These are phyloP conservation scores for Ogataea haglerorum DNA, from an alignment of 805 yeast species.

Conservation along the genomic window DNA sequence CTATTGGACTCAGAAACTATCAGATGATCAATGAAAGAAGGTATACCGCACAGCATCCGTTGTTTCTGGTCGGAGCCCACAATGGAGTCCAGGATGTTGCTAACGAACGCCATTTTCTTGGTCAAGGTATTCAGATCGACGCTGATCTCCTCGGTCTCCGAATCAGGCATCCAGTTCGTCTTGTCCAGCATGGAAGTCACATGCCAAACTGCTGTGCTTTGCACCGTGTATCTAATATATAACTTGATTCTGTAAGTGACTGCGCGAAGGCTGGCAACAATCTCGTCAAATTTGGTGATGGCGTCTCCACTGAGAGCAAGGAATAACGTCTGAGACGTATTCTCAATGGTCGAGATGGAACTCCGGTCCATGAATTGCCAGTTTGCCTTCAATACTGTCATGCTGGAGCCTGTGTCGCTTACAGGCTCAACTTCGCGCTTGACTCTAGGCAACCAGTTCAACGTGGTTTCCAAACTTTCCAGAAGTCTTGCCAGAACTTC, in stretches of 20 bases:
- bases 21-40: slow-evolving; percentile 48
- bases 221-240: slow-evolving; percentile 54
- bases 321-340: slow-evolving; percentile 9
- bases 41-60: slow-evolving; percentile 45
- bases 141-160: slow-evolving; percentile 61
- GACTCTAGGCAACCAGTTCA: slow-evolving; percentile 57
- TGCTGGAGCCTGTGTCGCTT: slow-evolving; percentile 10
- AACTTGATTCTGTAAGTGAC: slow-evolving; percentile 40
- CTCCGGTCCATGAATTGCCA: slow-evolving; percentile 29
- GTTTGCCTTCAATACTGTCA: slow-evolving; percentile 26
- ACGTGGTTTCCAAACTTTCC: slow-evolving; percentile 53
- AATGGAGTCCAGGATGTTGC: slow-evolving; percentile 37
- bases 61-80: slow-evolving; percentile 30
- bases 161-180: slow-evolving; percentile 48
- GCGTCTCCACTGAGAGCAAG: slow-evolving; percentile 30
- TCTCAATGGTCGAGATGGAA: slow-evolving; percentile 1
- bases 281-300: slow-evolving; percentile 35
- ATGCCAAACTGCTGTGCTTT: slow-evolving; percentile 50
- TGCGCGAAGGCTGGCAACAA: slow-evolving; percentile 33
- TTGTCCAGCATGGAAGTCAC: slow-evolving; percentile 46
- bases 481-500: slow-evolving; percentile 51
- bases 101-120: slow-evolving; percentile 44
- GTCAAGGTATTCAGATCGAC: slow-evolving; percentile 49
- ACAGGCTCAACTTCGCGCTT: slow-evolving; percentile 36
- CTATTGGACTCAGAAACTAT: slow-evolving; percentile 51